Evolutionary conservation across 2,329 filamentous ascomycete species (phyloP).

Genomic region (Bipolaris sorokiniana): DNA sequence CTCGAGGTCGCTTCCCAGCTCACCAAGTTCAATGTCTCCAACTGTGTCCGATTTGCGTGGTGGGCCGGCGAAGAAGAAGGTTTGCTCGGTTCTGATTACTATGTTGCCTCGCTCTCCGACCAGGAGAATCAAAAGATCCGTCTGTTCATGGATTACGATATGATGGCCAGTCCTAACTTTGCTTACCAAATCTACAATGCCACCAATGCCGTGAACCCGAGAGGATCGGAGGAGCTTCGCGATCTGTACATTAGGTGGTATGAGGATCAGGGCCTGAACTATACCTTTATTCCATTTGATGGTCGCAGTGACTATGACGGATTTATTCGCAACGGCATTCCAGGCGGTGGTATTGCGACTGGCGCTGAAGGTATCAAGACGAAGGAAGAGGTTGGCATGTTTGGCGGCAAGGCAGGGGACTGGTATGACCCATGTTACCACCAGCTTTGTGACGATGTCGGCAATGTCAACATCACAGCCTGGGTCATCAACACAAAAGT

Average conservation of each 20-base stretch:
- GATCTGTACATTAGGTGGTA: slow-evolving; percentile 51
- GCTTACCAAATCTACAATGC: slow-evolving; percentile 51
- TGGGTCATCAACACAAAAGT: slow-evolving; percentile 50
- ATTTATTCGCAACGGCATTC: slow-evolving; percentile 51
- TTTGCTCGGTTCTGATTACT: slow-evolving; percentile 50
- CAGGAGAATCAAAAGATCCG: slow-evolving; percentile 50
- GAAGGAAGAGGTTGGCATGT: slow-evolving; percentile 43
- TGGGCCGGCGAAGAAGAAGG: slow-evolving; percentile 51
- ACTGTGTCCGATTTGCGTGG: slow-evolving; percentile 51
- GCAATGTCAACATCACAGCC: slow-evolving; percentile 49
- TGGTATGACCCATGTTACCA: slow-evolving; percentile 52
- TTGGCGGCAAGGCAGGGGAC: slow-evolving; percentile 49
- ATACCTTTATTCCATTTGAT: slow-evolving; percentile 49
- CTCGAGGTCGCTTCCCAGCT: slow-evolving; percentile 50
- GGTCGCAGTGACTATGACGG: slow-evolving; percentile 52
- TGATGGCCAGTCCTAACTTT: slow-evolving; percentile 51
- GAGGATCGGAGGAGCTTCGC: slow-evolving; percentile 46
- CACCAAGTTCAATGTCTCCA: slow-evolving; percentile 48
- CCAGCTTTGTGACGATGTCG: slow-evolving; percentile 47
- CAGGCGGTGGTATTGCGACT: slow-evolving; percentile 50
- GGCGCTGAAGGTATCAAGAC: slow-evolving; percentile 53
- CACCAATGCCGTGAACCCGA: slow-evolving; percentile 46
- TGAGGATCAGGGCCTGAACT: slow-evolving; percentile 44
- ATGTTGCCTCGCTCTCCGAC: slow-evolving; percentile 42
- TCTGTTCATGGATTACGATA: slow-evolving; percentile 54